Conservation (phyloP, 495 filamentous ascomycete genomes). For the Chaetomium cochliodes region DNA sequence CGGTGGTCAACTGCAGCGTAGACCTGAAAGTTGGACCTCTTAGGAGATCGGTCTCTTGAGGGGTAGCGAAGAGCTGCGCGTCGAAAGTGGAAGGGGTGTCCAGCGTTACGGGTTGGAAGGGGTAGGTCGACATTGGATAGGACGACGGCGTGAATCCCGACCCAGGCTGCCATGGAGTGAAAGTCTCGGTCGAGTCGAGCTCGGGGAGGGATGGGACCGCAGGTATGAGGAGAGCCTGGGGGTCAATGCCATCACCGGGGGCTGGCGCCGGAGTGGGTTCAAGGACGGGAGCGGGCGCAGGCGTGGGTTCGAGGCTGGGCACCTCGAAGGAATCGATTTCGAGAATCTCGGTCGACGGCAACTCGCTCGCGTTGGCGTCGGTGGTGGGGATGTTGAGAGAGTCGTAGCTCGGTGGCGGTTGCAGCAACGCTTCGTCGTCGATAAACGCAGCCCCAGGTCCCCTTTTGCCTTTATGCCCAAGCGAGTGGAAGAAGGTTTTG, state of each 20-base stretch:
- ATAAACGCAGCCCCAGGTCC: conserved; percentile 14
- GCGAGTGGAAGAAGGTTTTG: conserved; percentile 49
- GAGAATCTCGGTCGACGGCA: conserved; percentile 44
- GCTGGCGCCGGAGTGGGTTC: conserved; percentile 1
- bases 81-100: background rate
- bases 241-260: conserved; percentile 31
- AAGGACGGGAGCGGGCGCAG: conserved; percentile 13
- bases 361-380: conserved; percentile 31
- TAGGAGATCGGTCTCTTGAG: background rate
- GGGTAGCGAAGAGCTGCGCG: background rate
- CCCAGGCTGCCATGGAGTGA: conserved; percentile 31
- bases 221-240: conserved; percentile 33
- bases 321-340: conserved; percentile 49
- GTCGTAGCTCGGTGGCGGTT: conserved; percentile 47
- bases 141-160: conserved; percentile 10
- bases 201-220: conserved; percentile 29
- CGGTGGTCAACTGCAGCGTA: conserved; percentile 34
- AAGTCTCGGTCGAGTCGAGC: conserved; percentile 32
- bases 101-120: background rate
- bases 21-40: conserved; percentile 23
- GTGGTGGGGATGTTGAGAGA: conserved; percentile 31
- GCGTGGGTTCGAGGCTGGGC: conserved; percentile 7
- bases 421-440: conserved; percentile 27
- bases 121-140: background rate
- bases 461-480: conserved; percentile 47